Evolutionary conservation across 1,139 yeast species (phyloP).

Genomic region (Magnusiomyces tetraspermus): DNA sequence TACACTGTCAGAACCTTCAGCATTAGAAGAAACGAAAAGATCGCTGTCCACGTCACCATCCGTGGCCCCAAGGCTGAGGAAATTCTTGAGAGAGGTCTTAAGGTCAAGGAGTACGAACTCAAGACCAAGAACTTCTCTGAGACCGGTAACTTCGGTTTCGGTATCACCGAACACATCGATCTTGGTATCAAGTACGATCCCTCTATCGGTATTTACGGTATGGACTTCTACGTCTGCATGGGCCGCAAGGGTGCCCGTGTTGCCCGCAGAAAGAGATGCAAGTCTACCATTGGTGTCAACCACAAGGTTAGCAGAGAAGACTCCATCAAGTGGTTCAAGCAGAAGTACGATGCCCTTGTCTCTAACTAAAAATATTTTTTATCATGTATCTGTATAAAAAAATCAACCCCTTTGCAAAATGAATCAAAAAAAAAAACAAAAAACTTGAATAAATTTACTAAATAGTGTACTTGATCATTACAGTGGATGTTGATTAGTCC

Average conservation of each 20-base stretch:
- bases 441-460: too few relatives aligned
- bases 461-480: too few relatives aligned
- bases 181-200: slow-evolving; percentile 99
- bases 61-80: slow-evolving; percentile 99
- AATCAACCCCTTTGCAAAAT: not conserved
- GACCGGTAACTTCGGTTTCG: slow-evolving; percentile 99
- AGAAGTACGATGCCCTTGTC: slow-evolving; percentile 98
- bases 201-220: slow-evolving; percentile 99
- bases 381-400: slow-evolving; percentile 4
- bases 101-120: slow-evolving; percentile 99
- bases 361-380: slow-evolving; percentile 50
- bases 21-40: slow-evolving; percentile 99
- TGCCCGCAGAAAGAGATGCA: slow-evolving; percentile 97
- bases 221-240: slow-evolving; percentile 99
- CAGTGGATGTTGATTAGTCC: too few relatives aligned
- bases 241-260: slow-evolving; percentile 99
- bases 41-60: slow-evolving; percentile 97
- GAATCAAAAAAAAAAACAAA: not conserved
- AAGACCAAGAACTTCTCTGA: slow-evolving; percentile 88
- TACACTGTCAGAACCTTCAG: slow-evolving; percentile 99
- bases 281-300: slow-evolving; percentile 79
- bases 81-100: slow-evolving; percentile 98
- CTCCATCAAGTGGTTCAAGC: slow-evolving; percentile 98
- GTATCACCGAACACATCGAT: slow-evolving; percentile 99
- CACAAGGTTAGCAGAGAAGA: slow-evolving; percentile 93